Evolutionary conservation across 2,329 filamentous ascomycete species (phyloP).

Genomic region (Verticillium longisporum): DNA sequence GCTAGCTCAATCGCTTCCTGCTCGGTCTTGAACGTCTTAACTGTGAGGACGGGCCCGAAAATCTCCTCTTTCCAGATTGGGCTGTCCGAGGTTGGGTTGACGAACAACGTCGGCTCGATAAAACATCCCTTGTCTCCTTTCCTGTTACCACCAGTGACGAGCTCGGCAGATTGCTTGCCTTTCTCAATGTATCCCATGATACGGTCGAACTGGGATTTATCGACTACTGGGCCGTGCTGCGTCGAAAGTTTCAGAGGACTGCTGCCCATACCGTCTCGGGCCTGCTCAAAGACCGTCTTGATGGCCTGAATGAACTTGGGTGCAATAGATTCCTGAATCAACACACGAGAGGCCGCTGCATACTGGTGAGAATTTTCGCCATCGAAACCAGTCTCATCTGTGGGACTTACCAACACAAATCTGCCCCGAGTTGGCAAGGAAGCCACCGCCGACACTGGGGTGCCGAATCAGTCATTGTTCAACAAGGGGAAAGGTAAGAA

Average conservation of each 20-base stretch:
- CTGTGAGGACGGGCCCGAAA: slow-evolving; percentile 52
- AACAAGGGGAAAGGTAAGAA: slow-evolving; percentile 31
- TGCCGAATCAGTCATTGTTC: neutral
- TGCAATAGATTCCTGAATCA: slow-evolving; percentile 7
- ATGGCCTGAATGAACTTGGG: slow-evolving; percentile 52
- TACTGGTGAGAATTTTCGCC: slow-evolving; percentile 47
- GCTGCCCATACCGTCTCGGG: slow-evolving; percentile 50
- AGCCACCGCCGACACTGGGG: slow-evolving; percentile 40
- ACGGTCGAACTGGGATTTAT: slow-evolving; percentile 31
- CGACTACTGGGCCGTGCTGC: slow-evolving; percentile 59
- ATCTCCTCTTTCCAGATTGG: slow-evolving; percentile 44
- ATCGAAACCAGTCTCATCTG: slow-evolving; percentile 63
- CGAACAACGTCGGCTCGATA: slow-evolving; percentile 19
- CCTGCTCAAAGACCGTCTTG: slow-evolving; percentile 51
- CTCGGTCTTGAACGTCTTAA: slow-evolving; percentile 35
- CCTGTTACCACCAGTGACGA: slow-evolving; percentile 39
- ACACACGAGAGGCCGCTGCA: slow-evolving; percentile 5
- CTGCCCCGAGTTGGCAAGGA: slow-evolving; percentile 10
- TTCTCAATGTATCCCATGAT: slow-evolving; percentile 29
- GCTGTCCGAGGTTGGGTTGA: slow-evolving; percentile 18
- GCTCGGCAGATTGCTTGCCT: slow-evolving; percentile 52
- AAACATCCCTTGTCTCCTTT: slow-evolving; percentile 33
- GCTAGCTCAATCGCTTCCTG: slow-evolving; percentile 41
- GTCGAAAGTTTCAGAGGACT: slow-evolving; percentile 57
- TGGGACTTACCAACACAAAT: slow-evolving; percentile 37